Evolutionary conservation across 768 basidiomycete genomes (phyloP), one percentile per base, ranked within the genome.

Genomic region (Serendipita indica): DNA sequence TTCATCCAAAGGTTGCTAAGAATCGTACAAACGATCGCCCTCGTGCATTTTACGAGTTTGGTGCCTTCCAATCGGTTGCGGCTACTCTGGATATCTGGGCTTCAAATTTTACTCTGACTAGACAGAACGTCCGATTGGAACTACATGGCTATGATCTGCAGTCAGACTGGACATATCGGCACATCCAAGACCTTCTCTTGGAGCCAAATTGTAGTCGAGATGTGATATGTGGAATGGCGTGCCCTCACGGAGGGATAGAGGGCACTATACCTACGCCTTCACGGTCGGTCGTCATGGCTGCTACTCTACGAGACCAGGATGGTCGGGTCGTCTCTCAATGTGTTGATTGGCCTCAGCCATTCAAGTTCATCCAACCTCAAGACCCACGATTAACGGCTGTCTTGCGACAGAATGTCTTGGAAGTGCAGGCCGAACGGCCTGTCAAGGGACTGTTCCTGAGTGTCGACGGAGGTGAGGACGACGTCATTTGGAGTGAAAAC

Each of bases 161-260:
- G 7, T 61, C 64, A 0, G 70, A 63, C 20, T 69, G 70, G 63
- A 64, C 67, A 2, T 66, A 68, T 22, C 57, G 59, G 28, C 43
- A 59, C 12, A 54, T 33, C 3, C 56, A 60, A 14, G 54, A 64
- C 4, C 64, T 71, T 22, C 60, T 57, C 1, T 67, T 77, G 3
- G 57, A 58, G 3, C 65, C 73, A 12, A 78, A 78, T 62, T 65
- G 70, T 25, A 68, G 72, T 2, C 75, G 72, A 5, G 77, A 77
- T 62, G 64, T 74, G 20, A 64, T 66, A 62, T 60, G 62, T 20
- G 63, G 72, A 5, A 54, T 66, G 6, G 63, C 71, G 0, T 70
- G 72, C 2, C 68, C 33, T 16, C 61, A 66, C 28, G 63, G 12
- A 2, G 62, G 57, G n/a, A 16, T 5, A 13, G 56, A 41, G 27